Evolutionary conservation across 805 yeast species (phyloP), one percentile per base, ranked within the genome.

Genomic region (Schwanniomyces sp.): DNA sequence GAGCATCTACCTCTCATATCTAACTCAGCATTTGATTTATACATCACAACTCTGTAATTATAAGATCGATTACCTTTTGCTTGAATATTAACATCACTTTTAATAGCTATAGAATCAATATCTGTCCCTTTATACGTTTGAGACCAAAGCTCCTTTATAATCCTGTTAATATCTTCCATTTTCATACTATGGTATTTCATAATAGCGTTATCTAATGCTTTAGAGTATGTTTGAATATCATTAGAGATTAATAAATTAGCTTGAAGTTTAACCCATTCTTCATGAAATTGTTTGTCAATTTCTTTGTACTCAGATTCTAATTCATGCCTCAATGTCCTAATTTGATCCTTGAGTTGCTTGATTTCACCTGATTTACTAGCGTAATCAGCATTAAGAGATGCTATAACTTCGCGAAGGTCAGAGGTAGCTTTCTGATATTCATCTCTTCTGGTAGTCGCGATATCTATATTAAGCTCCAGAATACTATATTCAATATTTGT

Each of bases 1-100:
- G 97, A 89, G 64, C 99, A 94, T 48, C 99, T 72, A 0, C 99
- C 99, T 52, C 99, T 79, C 99, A 94, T 94, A 62, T 94, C 99
- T 41, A 94, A 71, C 64, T 94, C 98, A 1, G 85, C 87, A 49
- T 88, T 92, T 58, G 87, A 89, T 63, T 94, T 94, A 49, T 84
- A 84, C 99, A 94, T 94, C 18, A 91, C 96, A 16, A 94, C 97
- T 34, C 97, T 75, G 61, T 92, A 92, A 62, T 92, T 91, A 64
- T 91, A 92, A 1, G 94, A 81, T 48, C 95, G 72, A 37, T 81
- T 80, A 3, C 75, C 80, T 45, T 70, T 74, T 2, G 70, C 67
- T 49, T 70, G 76, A 12, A 69, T 62, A 44, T 80, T 80, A 18
- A 83, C 85, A 56, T 92, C 98, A 34, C 96, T 86, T 54, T 84